phyloP scores from a whole-genome alignment of 176 grass and related monocot species.

The Eragrostis curvula region DNA sequence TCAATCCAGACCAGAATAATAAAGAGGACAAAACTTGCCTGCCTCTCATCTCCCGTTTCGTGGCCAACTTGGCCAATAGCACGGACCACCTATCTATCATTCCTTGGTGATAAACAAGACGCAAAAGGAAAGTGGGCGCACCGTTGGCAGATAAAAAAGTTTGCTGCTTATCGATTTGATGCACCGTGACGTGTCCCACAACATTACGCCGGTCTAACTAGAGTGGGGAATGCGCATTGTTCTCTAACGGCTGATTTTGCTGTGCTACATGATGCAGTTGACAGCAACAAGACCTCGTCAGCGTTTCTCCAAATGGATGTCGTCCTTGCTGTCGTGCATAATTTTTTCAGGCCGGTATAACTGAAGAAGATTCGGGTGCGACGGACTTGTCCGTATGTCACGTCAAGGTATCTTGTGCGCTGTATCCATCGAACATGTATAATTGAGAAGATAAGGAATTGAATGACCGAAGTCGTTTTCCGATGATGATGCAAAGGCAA shows the following conservation, averaged over 20 bases:
- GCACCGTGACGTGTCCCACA: neutral
- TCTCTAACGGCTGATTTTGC: neutral
- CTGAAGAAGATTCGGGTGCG: conserved; percentile 1
- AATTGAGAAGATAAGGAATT: neutral
- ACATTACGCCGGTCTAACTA: neutral
- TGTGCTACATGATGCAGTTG: neutral
- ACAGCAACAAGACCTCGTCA: neutral
- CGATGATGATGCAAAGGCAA: neutral
- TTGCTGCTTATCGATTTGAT: neutral
- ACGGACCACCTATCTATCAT: neutral
- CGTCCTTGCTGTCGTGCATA: neutral
- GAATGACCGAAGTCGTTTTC: neutral
- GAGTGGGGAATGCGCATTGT: neutral
- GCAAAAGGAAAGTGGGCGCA: neutral
- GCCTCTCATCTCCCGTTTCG: neutral
- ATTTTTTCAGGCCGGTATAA: neutral
- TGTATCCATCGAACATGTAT: neutral
- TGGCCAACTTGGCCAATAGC: neutral
- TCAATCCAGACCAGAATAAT: neutral
- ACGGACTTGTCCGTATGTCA: neutral
- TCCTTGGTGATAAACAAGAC: neutral
- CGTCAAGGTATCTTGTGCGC: neutral
- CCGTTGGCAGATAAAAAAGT: neutral
- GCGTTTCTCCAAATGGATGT: neutral
- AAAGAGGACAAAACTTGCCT: neutral